Percentiles rank a stretch among this genome's conserved stretches.
Evolutionary conservation across 371 early-diverging fungal genomes (phyloP).

Genomic region (Basidiobolus meristosporus): DNA sequence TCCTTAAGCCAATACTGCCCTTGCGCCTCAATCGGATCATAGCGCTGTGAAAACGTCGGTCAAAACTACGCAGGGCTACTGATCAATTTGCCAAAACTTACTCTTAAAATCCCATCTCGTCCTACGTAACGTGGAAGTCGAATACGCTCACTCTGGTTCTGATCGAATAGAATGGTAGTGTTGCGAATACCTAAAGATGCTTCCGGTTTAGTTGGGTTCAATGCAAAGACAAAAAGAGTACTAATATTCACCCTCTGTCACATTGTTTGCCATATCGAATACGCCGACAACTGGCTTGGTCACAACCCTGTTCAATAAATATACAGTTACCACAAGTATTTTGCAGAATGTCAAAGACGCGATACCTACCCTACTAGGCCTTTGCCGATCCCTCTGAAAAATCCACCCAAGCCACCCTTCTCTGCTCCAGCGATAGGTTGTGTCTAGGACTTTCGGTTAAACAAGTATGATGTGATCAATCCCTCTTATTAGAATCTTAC

Average conservation of each 20-base stretch:
- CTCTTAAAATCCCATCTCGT: slow-evolving; percentile 57
- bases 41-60: too few relatives aligned
- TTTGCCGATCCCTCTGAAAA: slow-evolving; percentile 91
- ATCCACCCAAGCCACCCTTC: slow-evolving; percentile 81
- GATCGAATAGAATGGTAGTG: slow-evolving; percentile 83
- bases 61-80: too few relatives aligned
- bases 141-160: slow-evolving; percentile 33
- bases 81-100: too few relatives aligned
- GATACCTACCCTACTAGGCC: slow-evolving; percentile 93
- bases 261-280: slow-evolving; percentile 79
- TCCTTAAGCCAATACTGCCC: slow-evolving; percentile 84
- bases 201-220: too few relatives aligned
- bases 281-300: slow-evolving; percentile 89
- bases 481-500: background rate
- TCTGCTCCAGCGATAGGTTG: slow-evolving; percentile 88
- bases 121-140: slow-evolving; percentile 78
- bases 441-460: slow-evolving; percentile 22
- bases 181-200: too few relatives aligned
- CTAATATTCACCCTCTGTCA: slow-evolving; percentile 69
- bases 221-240: too few relatives aligned
- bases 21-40: slow-evolving; percentile 62
- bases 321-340: too few relatives aligned
- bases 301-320: too few relatives aligned
- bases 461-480: background rate
- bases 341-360: too few relatives aligned